These are phyloP conservation scores for Yamadazyma paraphyllophila DNA, from an alignment of 805 yeast genomes.

Conservation along the genomic window DNA sequence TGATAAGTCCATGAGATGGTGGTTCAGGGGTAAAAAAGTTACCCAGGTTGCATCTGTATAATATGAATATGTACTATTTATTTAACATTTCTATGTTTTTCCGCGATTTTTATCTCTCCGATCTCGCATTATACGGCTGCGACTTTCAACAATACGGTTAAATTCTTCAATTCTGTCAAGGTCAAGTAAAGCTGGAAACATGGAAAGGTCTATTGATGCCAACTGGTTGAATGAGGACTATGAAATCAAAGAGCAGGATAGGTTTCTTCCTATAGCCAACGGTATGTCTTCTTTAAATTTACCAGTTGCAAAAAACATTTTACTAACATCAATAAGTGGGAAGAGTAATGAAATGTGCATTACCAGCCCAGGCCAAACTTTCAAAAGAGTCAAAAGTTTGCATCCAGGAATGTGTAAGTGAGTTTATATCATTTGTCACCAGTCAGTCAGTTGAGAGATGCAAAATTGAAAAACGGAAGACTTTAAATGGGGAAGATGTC, in stretches of 20 bases:
- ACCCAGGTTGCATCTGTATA: background rate
- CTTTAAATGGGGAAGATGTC: conserved; percentile 77
- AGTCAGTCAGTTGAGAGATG: conserved; percentile 80
- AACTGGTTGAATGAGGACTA: conserved; percentile 25
- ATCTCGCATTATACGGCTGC: conserved; percentile 17
- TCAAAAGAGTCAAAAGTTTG: conserved; percentile 78
- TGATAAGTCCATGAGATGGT: no score
- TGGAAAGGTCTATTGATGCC: conserved; percentile 11
- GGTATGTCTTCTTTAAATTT: conserved; percentile 22
- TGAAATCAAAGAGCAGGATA: conserved; percentile 45
- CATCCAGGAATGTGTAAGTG: conserved; percentile 82
- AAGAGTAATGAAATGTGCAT: conserved; percentile 72
- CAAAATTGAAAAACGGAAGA: conserved; percentile 66
- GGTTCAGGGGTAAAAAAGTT: no score
- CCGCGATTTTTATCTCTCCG: conserved; percentile 18
- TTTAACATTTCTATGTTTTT: background rate
- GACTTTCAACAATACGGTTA: conserved; percentile 1
- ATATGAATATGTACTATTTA: background rate
- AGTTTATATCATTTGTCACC: conserved; percentile 76
- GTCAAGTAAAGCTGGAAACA: background rate
- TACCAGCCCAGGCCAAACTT: conserved; percentile 71
- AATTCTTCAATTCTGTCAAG: background rate
- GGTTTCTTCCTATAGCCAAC: conserved; percentile 44
- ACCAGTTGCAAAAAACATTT: background rate
- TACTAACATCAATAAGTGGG: conserved; percentile 40